These are phyloP conservation scores for Tetrahymena malaccensis DNA, from an alignment of 73 alveolate genomes.

Conservation along the genomic window DNA sequence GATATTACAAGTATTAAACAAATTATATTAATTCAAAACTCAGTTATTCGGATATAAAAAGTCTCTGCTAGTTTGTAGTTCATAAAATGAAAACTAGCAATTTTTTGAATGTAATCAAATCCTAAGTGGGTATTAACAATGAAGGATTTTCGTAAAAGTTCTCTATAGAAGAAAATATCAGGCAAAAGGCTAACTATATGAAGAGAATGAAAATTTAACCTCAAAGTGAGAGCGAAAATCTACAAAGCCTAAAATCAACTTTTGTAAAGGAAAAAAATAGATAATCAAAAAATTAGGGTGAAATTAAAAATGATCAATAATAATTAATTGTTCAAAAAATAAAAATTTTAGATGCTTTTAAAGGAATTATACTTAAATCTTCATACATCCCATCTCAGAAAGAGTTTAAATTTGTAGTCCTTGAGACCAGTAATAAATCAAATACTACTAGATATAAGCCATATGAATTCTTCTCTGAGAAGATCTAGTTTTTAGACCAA, in stretches of 20 bases:
- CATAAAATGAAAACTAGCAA: slow-evolving; percentile 20
- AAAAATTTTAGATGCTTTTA: not conserved
- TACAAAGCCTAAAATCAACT: not conserved
- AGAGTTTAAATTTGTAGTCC: not conserved
- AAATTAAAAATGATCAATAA: not conserved
- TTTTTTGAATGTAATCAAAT: not conserved
- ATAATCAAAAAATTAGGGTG: not conserved
- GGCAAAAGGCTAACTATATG: not conserved
- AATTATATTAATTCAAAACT: slow-evolving; percentile 34
- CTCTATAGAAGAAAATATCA: not conserved
- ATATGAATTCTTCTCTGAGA: not conserved
- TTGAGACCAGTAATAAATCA: not conserved
- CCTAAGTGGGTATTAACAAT: not conserved
- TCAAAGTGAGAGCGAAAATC: not conserved
- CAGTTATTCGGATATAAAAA: slow-evolving; percentile 1
- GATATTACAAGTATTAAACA: slow-evolving; percentile 25
- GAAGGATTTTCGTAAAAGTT: not conserved
- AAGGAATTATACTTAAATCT: not conserved
- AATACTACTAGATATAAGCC: not conserved
- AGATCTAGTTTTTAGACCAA: not conserved
- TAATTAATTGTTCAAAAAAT: not conserved
- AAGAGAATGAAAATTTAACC: not conserved
- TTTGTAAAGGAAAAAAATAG: not conserved
- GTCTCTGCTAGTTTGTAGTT: slow-evolving; percentile 13
- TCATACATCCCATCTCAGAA: not conserved